Percentiles rank a stretch among this genome's conserved stretches.
Conservation (phyloP, 2,329 filamentous ascomycete species). For the Fusarium abutilonis region DNA sequence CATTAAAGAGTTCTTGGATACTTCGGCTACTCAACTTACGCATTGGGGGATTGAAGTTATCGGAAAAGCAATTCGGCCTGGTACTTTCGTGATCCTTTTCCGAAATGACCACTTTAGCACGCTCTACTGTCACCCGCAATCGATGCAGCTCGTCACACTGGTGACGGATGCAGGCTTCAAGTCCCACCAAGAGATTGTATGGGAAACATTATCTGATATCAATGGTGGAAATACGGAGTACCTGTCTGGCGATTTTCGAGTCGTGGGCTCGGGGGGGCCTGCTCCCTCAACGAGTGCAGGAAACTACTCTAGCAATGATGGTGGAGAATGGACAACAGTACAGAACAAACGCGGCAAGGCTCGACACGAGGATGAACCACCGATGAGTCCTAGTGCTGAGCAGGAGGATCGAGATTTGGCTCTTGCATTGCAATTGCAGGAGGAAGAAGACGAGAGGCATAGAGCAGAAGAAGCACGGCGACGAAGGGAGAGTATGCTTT, state of each 20-base stretch:
- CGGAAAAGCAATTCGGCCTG: constrained; percentile 74
- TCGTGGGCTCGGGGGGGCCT: constrained; percentile 69
- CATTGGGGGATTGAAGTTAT: constrained; percentile 81
- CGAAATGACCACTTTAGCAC: constrained; percentile 98
- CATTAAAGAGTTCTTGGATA: constrained; percentile 84
- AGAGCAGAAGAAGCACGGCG: constrained; percentile 71
- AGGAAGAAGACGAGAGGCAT: constrained; percentile 87
- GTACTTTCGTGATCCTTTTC: constrained; percentile 89
- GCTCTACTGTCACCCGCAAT: constrained; percentile 85
- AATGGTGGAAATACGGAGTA: constrained; percentile 85
- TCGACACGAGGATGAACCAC: constrained; percentile 41
- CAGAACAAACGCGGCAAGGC: constrained; percentile 50
- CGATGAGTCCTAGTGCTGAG: constrained; percentile 59
- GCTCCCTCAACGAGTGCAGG: constrained; percentile 30
- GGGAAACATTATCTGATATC: constrained; percentile 92
- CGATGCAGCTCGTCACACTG: constrained; percentile 78
- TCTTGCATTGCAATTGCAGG: constrained; percentile 89
- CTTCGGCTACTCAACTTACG: constrained; percentile 88
- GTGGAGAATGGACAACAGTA: constrained; percentile 66
- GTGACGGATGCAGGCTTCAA: constrained; percentile 95
- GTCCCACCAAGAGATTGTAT: constrained; percentile 88
- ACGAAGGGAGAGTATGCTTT: constrained; percentile 72
- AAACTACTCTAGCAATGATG: constrained; percentile 33
- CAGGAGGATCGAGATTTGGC: constrained; percentile 90
- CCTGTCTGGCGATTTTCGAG: constrained; percentile 88